Percentiles rank a stretch among this genome's conserved stretches.
Evolutionary conservation across 768 basidiomycete genomes (phyloP).

Genomic region (Boletus edulis): DNA sequence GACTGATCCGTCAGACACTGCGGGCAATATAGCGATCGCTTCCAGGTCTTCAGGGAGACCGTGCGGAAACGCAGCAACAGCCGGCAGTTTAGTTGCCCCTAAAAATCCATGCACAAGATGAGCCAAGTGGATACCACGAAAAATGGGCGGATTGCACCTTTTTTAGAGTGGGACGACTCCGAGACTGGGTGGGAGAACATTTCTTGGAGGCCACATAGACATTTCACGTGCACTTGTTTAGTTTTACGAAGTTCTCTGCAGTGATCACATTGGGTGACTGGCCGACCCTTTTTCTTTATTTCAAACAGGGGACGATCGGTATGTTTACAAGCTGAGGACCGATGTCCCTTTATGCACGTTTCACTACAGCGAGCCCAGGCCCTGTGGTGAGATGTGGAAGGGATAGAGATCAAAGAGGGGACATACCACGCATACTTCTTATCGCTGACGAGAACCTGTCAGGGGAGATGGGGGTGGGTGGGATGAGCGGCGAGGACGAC

Average conservation of each 20-base stretch:
- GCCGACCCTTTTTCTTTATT: constrained; percentile 67
- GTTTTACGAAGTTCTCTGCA: constrained; percentile 47
- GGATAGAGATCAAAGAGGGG: constrained; percentile 1
- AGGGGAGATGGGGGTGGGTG: background rate
- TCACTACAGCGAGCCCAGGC: constrained; percentile 47
- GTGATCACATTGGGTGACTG: constrained; percentile 53
- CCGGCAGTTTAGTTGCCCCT: constrained; percentile 61
- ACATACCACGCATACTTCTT: constrained; percentile 83
- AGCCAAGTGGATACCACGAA: background rate
- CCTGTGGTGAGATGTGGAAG: constrained; percentile 5
- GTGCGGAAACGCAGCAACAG: constrained; percentile 76
- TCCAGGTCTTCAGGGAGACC: constrained; percentile 71
- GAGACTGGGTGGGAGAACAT: constrained; percentile 14
- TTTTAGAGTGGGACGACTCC: constrained; percentile 44
- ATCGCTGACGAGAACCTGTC: constrained; percentile 66
- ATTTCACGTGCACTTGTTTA: constrained; percentile 45
- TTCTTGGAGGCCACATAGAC: constrained; percentile 41
- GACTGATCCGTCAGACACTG: constrained; percentile 47
- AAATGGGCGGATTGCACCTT: constrained; percentile 46
- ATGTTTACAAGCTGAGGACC: constrained; percentile 86
- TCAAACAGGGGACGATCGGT: constrained; percentile 84
- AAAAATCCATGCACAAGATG: background rate
- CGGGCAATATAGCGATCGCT: constrained; percentile 40
- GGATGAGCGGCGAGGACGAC: background rate
- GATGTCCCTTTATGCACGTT: constrained; percentile 93